Base-by-base conservation (phyloP, 306 rosid genomes). In the Ziziphus jujuba region DNA sequence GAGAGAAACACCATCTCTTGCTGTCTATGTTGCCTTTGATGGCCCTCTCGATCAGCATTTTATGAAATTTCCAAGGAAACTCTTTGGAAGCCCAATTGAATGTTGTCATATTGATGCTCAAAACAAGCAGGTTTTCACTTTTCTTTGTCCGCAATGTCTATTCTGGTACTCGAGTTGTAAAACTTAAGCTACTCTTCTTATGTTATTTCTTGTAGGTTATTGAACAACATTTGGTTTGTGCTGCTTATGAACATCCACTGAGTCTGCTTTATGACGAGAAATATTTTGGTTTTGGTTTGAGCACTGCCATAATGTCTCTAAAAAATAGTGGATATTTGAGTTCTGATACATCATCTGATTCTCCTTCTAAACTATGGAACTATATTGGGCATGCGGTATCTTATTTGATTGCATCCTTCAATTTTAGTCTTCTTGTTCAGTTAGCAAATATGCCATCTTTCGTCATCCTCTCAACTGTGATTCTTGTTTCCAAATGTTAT, bases 1-100 rank as follows among this genome's bases (percentile, higher is more conserved):
- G 88, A 84, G 98, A 86, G 90, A 78, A 34, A 90, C 70, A 63
- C 79, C 91, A 50, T 93, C 97, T 71, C 97, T 93, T 78, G 86
- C 97, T 56, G 84, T 93, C 17, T 90, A 93, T 84, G 96, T 88
- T 71, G 97, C 97, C 72, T 93, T 86, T 66, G 89, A 77, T 63
- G 84, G 96, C 60, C 98, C 98, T 52, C 97, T 93, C 68, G 98
- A 93, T 81, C 97, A 90, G 65, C 90, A 93, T 74, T 93, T 93
- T 67, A 86, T 90, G 97, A 83, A 82, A 53, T 74, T 87, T 73
- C 98, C 98, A 14, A 72, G 61, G 20, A 87, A 86, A 65, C 91
- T 90, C 67, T 93, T 93, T 88, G 97, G 82, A 28, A 77, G 96
- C 72, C 85, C 98, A 31, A 86, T 87, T 75, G 97, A 93, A 74